Percentiles rank a stretch among this genome's conserved stretches.
These are phyloP conservation scores for Andrographis paniculata DNA, from an alignment of 305 asterid species.

Conservation along the genomic window DNA sequence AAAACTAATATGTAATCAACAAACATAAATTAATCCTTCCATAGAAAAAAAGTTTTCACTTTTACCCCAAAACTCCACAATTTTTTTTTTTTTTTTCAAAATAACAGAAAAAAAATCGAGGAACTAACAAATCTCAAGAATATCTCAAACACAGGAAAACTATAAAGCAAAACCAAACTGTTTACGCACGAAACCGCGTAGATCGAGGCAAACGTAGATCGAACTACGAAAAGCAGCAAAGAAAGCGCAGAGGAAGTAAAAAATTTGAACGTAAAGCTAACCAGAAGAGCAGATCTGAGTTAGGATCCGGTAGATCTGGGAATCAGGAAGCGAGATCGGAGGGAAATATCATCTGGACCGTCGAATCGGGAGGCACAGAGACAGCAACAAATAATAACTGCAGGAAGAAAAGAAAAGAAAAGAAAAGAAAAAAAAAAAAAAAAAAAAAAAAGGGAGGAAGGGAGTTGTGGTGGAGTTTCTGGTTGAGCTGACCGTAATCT, in stretches of 20 bases:
- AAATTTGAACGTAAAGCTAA: constrained; percentile 3
- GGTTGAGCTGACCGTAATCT: constrained; percentile 25
- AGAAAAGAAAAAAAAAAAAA: background rate
- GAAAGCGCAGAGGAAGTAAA: background rate
- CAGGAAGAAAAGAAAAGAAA: background rate
- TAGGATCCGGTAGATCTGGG: constrained; percentile 8
- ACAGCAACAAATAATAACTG: background rate
- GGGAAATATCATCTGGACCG: constrained; percentile 14
- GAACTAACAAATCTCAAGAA: background rate
- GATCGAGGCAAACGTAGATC: background rate
- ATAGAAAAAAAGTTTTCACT: background rate
- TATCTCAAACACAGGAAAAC: background rate
- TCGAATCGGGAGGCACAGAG: constrained; percentile 15
- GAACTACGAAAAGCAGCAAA: background rate
- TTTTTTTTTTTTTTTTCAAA: no score
- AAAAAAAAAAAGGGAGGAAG: background rate
- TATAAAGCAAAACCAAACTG: no score
- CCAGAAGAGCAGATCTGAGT: constrained; percentile 23
- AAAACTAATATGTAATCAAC: background rate
- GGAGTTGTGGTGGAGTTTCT: constrained; percentile 13
- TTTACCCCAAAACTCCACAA: no score
- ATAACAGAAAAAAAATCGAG: background rate
- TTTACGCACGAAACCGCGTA: background rate
- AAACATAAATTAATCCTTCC: background rate
- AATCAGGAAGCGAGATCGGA: constrained; percentile 1